Base-by-base conservation (phyloP, 495 filamentous ascomycete species). In the Hypoxylon rickii region DNA sequence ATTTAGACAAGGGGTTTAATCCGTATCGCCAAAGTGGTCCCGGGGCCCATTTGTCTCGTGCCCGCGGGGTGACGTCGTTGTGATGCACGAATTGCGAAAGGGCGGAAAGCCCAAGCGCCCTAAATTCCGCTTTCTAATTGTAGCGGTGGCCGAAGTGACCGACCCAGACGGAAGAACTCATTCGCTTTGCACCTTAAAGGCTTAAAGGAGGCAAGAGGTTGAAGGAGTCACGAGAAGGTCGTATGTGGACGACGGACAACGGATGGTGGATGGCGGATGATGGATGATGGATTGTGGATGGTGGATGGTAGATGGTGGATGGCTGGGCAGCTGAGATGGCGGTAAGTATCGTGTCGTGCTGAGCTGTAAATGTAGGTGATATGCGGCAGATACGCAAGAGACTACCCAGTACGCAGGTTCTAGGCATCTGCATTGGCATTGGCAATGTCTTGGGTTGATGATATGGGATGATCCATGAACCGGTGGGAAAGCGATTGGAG, bases 301-400 rank as follows among this genome's bases (percentile, higher is more conserved):
- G 4, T 29, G 24, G 4, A 29, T 29, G 24, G 24, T 29, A 29
- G 24, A 51, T 47, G 58, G 42, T 52, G 53, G 59, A 57, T 53
- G 52, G 52, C 42, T 44, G 21, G 39, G 38, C 36, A 56, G 58
- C 52, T 57, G 44, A 58, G 53, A 58, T 53, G 59, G 59, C 59
- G 59, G 59, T 63, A 63, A 63, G 59, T 54, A 41, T 54, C 45
- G 53, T 54, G 53, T 50, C 18, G 53, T 45, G 59, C 44, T 46
- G 59, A 63, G 59, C 59, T 57, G 53, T 53, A 47, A 60, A 37
- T 51, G 26, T 44, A 52, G 22, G 53, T 54, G 49, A 63, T 63
- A 51, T 58, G 53, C 53, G 51, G 51, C 41, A 40, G 19, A 42
- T 51, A 40, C 36, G 52, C 43, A 50, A 53, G 43, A 34, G 32